Evolutionary conservation across 2,329 filamentous ascomycete genomes (phyloP), one percentile per base, ranked within the genome.

Genomic region (Aspergillus tubingensis): DNA sequence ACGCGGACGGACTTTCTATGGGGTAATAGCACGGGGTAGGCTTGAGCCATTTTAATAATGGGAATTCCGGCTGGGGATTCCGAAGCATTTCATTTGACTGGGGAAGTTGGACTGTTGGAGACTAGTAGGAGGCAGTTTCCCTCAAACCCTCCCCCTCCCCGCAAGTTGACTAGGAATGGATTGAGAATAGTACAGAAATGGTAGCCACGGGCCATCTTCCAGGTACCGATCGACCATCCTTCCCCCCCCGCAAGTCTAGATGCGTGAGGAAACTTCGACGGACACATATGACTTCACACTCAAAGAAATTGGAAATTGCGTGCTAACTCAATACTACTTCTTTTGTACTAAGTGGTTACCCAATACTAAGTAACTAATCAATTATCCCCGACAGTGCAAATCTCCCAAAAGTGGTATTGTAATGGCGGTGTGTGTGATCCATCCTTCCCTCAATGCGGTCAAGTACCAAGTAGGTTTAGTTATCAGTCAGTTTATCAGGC

Each of bases 191-290:
- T 36, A 15, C 11, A 3, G 5, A 15, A 11, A 36, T 8, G 10
- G 11, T 13, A 36, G 60, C n/a, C 15, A 50, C 57, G 57, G 57
- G 54, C 51, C 50, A 57, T 59, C 61, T 63, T 65, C 63, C 66
- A 63, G 66, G 61, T 49, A 67, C 61, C 60, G 68, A 67, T 69
- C 64, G 62, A 48, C 65, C 56, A 57, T 55, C 62, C 64, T 19
- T 19, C 65, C 62, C 65, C 62, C 61, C 65, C 32, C 32, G 32
- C 32, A 36, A 67, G 58, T 55, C 58, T 48, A 44, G 39, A 54
- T 21, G 56, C 59, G 59, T 57, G 50, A 48, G 58, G 41, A 44
- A 44, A 21, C 10, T 44, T 44, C 41, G 41, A 17, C 41, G 19
- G 41, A 30, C 27, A 30, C 25, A 44, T 17, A 44, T 61, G 50